phyloP scores from a whole-genome alignment of 345 rosid genomes.

The Syzygium jambos region DNA sequence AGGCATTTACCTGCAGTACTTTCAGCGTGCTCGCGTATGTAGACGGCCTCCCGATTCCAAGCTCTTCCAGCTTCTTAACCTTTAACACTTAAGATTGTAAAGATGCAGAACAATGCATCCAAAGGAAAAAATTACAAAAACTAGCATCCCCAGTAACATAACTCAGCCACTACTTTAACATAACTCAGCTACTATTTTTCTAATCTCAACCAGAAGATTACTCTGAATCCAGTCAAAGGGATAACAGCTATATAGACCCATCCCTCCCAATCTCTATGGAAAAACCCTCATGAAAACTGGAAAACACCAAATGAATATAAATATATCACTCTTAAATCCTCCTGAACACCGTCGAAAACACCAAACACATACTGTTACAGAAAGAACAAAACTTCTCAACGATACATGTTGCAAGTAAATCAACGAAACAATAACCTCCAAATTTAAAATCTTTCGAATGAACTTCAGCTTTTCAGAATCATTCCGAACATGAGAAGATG shows the following conservation, averaged over 20 bases:
- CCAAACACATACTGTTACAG: neutral
- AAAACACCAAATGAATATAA: neutral
- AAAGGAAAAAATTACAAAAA: neutral
- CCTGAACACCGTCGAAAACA: neutral
- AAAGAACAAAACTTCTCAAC: neutral
- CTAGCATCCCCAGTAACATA: neutral
- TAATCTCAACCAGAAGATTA: neutral
- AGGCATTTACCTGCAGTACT: constrained; percentile 64
- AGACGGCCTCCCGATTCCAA: constrained; percentile 98
- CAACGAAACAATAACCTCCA: neutral
- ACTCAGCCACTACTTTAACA: neutral
- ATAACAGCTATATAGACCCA: neutral
- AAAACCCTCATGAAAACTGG: neutral
- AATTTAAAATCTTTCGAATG: neutral
- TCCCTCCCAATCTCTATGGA: neutral
- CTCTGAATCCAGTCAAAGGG: neutral
- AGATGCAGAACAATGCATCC: neutral
- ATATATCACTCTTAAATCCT: neutral
- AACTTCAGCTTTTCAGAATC: neutral
- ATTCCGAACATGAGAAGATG: neutral
- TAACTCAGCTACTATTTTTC: neutral
- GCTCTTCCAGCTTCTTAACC: constrained; percentile 97
- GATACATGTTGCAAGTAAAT: neutral
- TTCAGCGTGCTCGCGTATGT: constrained; percentile 86
- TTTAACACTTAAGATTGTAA: constrained; percentile 12